These are phyloP conservation scores for Gnetum montanum DNA, from an alignment of 75 land plant species.

Conservation along the genomic window DNA sequence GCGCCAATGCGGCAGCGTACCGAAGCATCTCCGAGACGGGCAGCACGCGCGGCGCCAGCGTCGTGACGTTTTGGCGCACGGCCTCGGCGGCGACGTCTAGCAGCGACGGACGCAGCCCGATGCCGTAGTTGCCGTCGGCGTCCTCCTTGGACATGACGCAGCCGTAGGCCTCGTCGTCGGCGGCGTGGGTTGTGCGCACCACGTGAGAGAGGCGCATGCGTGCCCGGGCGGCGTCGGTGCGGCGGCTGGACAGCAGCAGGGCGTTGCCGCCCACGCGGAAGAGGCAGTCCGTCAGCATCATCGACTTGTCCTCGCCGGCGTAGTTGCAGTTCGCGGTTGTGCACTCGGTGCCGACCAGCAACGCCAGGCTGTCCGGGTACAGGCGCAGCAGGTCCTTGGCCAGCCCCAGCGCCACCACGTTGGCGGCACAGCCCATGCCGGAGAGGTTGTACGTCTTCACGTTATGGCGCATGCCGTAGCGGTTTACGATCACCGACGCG, in stretches of 20 bases:
- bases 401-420: constrained; percentile 15
- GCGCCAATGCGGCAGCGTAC: background rate
- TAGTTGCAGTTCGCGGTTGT: constrained; percentile 35
- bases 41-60: constrained; percentile 20
- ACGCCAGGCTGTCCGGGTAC: constrained; percentile 18
- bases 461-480: constrained; percentile 22
- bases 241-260: constrained; percentile 42
- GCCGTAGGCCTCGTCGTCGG: constrained; percentile 39
- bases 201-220: constrained; percentile 38
- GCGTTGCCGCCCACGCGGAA: constrained; percentile 64
- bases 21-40: constrained; percentile 20
- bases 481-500: constrained; percentile 20
- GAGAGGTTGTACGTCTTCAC: constrained; percentile 20
- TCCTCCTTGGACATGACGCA: constrained; percentile 52
- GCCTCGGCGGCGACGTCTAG: constrained; percentile 45
- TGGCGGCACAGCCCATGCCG: constrained; percentile 34
- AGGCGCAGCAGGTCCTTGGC: constrained; percentile 14
- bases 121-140: constrained; percentile 32
- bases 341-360: constrained; percentile 44
- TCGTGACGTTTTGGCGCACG: constrained; percentile 16
- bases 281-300: constrained; percentile 54
- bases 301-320: constrained; percentile 45
- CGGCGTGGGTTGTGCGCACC: constrained; percentile 54
- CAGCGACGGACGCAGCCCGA: constrained; percentile 37
- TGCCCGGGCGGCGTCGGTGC: constrained; percentile 11